A percentile compares a stretch with the other conserved stretches of the same genome.
Evolutionary conservation across 306 rosid genomes (phyloP).

Genomic region (Acacia melanoxylon): DNA sequence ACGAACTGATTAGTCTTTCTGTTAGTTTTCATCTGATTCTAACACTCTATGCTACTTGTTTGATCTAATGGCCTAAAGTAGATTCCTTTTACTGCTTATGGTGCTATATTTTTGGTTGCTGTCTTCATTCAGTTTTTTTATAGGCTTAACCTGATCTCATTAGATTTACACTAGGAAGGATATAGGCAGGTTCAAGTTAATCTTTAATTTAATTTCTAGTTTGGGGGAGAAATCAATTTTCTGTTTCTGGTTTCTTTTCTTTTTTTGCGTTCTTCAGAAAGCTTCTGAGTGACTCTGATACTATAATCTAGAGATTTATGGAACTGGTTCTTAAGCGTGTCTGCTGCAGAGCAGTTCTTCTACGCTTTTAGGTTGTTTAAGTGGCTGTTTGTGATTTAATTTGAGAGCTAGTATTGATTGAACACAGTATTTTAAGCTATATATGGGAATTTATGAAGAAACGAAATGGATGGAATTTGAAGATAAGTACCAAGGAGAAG

Average conservation of each 20-base stretch:
- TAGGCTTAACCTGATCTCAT: slow-evolving; percentile 10
- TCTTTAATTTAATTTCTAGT: not conserved
- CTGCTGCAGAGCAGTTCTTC: too few species aligned
- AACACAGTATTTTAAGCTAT: too few species aligned
- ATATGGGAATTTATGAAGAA: too few species aligned
- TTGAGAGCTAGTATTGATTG: too few species aligned
- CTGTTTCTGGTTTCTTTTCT: not conserved
- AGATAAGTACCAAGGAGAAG: too few species aligned
- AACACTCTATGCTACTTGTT: not conserved
- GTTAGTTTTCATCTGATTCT: not conserved
- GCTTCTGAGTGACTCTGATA: not conserved
- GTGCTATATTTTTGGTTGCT: not conserved
- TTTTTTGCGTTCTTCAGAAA: not conserved
- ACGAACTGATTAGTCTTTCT: not conserved
- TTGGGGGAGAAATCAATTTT: slow-evolving; percentile 3
- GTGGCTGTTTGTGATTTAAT: too few species aligned
- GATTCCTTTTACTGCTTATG: not conserved
- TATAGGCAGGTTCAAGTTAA: not conserved
- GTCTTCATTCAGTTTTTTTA: not conserved
- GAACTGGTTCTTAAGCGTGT: too few species aligned
- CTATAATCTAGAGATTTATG: too few species aligned
- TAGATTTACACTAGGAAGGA: not conserved
- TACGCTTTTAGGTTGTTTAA: too few species aligned
- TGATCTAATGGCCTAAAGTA: not conserved
- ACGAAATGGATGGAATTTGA: too few species aligned